Evolutionary conservation across 305 asterid genomes (phyloP).

Genomic region (Plantago rigida): DNA sequence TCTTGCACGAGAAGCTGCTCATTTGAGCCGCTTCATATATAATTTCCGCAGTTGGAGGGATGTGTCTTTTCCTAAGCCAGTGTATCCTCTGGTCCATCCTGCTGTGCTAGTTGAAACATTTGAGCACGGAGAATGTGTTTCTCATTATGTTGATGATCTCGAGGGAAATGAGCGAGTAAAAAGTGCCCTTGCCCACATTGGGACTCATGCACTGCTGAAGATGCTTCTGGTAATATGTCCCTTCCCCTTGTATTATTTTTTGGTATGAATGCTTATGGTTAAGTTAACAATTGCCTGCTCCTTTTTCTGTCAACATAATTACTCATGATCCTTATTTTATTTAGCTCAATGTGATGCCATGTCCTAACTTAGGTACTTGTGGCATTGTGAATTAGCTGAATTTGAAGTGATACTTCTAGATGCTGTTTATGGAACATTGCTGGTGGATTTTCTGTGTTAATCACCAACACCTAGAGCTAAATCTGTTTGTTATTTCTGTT

Average conservation of each 20-base stretch:
- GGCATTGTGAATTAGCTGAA: slow-evolving; percentile 8
- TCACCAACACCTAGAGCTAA: neutral
- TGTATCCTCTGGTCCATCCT: slow-evolving; percentile 89
- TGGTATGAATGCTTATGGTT: slow-evolving; percentile 9
- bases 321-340: slow-evolving; percentile 6
- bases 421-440: neutral
- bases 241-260: slow-evolving; percentile 9
- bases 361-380: slow-evolving; percentile 8
- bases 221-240: slow-evolving; percentile 74
- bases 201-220: slow-evolving; percentile 88
- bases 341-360: slow-evolving; percentile 6
- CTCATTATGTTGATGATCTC: slow-evolving; percentile 65
- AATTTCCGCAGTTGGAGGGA: slow-evolving; percentile 86
- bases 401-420: neutral
- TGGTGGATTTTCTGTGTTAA: neutral
- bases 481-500: neutral
- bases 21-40: slow-evolving; percentile 82
- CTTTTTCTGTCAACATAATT: slow-evolving; percentile 17
- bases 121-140: slow-evolving; percentile 86
- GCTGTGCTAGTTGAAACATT: slow-evolving; percentile 92
- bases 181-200: slow-evolving; percentile 84
- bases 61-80: slow-evolving; percentile 91
- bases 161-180: slow-evolving; percentile 69
- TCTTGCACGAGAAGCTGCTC: slow-evolving; percentile 94
- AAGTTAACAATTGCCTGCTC: neutral